Evolutionary conservation across 1,284 basidiomycete genomes (phyloP), one percentile per base, ranked within the genome.

Genomic region (Volvariella surrecta): DNA sequence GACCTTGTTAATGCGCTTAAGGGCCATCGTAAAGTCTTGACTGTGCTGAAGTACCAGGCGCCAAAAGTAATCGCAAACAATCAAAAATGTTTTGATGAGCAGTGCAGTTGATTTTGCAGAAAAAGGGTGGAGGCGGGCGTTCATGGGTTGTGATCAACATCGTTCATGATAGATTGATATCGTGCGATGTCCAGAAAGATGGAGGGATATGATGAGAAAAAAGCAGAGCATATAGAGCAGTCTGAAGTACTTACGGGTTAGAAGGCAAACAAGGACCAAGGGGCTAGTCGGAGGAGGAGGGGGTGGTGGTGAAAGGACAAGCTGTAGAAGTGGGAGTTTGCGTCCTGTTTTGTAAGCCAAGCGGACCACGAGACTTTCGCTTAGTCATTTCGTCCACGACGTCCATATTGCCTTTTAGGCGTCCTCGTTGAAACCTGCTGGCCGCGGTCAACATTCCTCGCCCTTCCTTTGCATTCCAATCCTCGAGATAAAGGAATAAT

Each of bases 1-100:
- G 51, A 92, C 93, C 86, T 95, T 96, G 87, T 93, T 95, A 74
- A 97, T 97, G 77, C 93, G 92, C 78, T 94, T 95, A 57, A 96
- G 77, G 60, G 93, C 92, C 93, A 95, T 96, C 54, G 54, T 51
- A 50, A 43, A 28, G 24, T 28, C 6, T 28, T 11, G 24, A 28
- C 11, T 28, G 24, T 28, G 11, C 24, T 28, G 11, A 11, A 28
- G 11, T 28, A 6, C 24, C 24, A 28, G 11, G 24, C 24, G 24
- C 6, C 6, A 28, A 28, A 28, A 6, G 24, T 11, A 6, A 28
- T 28, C 24, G 11, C 6, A 28, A 11, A 6, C 24, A 28, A 6
- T 11, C 6, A 28, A 28, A 11, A 28, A 11, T 11, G 6, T 6
- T 28, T 11, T 11, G 11, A 28, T 11, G 24, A 6, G 24, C 24